These are phyloP conservation scores for Ziziphus jujuba DNA, from an alignment of 306 rosid genomes.

Conservation along the genomic window DNA sequence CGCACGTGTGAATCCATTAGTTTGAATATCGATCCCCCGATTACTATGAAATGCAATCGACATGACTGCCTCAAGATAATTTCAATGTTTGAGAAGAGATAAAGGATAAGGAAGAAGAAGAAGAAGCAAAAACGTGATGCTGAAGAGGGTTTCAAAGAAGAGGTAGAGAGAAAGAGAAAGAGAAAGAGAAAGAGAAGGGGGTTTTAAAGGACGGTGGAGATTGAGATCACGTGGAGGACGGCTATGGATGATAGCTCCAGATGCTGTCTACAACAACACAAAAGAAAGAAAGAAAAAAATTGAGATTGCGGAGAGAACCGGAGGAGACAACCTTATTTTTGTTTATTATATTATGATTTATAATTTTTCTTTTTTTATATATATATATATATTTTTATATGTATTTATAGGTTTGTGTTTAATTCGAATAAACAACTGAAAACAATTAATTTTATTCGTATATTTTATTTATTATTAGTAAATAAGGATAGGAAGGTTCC, in stretches of 20 bases:
- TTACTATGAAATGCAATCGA: conserved; percentile 31
- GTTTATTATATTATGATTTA: neutral
- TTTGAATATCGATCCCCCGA: conserved; percentile 33
- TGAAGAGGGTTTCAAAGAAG: neutral
- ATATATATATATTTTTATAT: too few relatives aligned
- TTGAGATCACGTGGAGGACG: conserved; percentile 1
- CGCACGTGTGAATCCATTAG: conserved; percentile 22
- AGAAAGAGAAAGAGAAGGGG: neutral
- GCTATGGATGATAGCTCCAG: conserved; percentile 5
- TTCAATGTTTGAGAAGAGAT: neutral
- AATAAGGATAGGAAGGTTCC: too few relatives aligned
- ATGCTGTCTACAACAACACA: neutral
- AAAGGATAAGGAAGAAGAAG: neutral
- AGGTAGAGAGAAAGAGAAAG: neutral
- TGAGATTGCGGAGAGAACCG: neutral
- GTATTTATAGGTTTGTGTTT: neutral
- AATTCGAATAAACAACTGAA: neutral
- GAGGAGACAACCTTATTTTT: conserved; percentile 6
- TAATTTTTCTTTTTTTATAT: neutral
- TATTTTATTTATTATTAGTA: too few relatives aligned
- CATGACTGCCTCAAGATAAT: conserved; percentile 21
- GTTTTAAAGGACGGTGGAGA: conserved; percentile 5
- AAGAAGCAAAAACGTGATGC: conserved; percentile 6
- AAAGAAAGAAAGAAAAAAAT: conserved; percentile 14
- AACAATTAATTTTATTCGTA: too few relatives aligned